phyloP scores from a whole-genome alignment of 78 protist species.

The Guillardia theta region DNA sequence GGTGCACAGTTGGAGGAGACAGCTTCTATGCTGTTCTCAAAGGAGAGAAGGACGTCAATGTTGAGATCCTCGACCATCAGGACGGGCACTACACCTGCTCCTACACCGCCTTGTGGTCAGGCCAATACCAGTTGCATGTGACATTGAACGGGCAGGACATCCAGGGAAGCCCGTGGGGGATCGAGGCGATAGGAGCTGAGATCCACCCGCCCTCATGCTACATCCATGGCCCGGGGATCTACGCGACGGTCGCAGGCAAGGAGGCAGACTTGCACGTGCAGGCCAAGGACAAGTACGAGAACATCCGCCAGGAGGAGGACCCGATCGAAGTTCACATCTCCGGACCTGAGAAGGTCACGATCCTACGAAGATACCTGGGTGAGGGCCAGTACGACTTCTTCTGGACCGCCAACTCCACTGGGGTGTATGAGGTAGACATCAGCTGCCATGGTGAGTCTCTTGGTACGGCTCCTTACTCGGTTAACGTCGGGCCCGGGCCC shows the following conservation, averaged over 20 bases:
- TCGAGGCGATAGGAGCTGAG: background rate
- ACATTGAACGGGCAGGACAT: background rate
- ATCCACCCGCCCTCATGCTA: background rate
- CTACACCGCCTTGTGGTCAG: background rate
- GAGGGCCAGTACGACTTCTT: constrained; percentile 21
- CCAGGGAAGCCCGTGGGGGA: background rate
- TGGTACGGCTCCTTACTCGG: background rate
- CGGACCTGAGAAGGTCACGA: background rate
- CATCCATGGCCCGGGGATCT: background rate
- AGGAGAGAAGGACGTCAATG: background rate
- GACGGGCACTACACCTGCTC: constrained; percentile 21
- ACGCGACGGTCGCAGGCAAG: background rate
- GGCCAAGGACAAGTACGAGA: background rate
- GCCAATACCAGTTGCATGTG: background rate
- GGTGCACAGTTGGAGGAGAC: background rate
- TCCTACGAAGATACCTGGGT: background rate
- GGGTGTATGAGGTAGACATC: background rate
- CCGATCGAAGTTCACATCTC: background rate
- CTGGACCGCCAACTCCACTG: background rate
- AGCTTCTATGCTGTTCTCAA: background rate
- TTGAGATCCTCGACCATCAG: background rate
- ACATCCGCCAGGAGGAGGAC: background rate
- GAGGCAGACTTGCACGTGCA: background rate
- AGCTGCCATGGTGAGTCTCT: background rate
- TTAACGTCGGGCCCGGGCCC: background rate